phyloP scores from a whole-genome alignment of 2,329 filamentous ascomycete genomes.

The Diplodia scrobiculata region DNA sequence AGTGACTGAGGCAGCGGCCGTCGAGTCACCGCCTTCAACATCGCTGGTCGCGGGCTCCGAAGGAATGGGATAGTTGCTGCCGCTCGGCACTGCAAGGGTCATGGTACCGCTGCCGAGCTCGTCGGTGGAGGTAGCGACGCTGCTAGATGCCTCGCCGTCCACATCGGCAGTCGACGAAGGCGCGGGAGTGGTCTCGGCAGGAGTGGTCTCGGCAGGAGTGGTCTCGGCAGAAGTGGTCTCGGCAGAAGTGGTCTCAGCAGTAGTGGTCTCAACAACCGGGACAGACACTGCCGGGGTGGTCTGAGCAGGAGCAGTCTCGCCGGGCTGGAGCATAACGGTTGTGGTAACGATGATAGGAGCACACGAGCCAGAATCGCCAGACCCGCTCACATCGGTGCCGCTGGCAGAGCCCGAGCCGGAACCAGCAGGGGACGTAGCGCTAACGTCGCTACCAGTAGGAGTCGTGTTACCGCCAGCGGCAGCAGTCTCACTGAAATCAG shows the following conservation, averaged over 20 bases:
- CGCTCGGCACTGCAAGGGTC: not conserved
- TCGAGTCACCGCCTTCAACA: conserved; percentile 21
- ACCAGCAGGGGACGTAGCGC: not conserved
- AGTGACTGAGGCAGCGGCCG: conserved; percentile 1
- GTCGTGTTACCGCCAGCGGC: not conserved
- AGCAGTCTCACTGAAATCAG: conserved; percentile 3
- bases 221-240: not conserved
- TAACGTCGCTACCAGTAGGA: not conserved
- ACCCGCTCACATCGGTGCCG: conserved; percentile 13
- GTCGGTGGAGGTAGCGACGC: not conserved
- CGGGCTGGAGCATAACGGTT: conserved; percentile 19
- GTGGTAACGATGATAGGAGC: conserved; percentile 6
- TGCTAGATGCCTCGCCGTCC: conserved; percentile 10
- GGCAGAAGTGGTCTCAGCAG: not conserved
- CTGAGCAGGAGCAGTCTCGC: conserved; percentile 15
- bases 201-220: not conserved
- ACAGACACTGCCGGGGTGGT: not conserved
- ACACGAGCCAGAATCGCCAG: not conserved
- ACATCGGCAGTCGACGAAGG: conserved; percentile 6
- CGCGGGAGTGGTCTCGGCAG: not conserved
- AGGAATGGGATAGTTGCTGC: conserved; percentile 7
- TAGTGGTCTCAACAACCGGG: not conserved
- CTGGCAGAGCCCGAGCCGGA: conserved; percentile 9
- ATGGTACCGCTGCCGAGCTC: conserved; percentile 16
- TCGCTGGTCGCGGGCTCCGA: conserved; percentile 10